Base-by-base conservation (phyloP, 768 basidiomycete genomes). In the Xerocomellus chrysenteron region DNA sequence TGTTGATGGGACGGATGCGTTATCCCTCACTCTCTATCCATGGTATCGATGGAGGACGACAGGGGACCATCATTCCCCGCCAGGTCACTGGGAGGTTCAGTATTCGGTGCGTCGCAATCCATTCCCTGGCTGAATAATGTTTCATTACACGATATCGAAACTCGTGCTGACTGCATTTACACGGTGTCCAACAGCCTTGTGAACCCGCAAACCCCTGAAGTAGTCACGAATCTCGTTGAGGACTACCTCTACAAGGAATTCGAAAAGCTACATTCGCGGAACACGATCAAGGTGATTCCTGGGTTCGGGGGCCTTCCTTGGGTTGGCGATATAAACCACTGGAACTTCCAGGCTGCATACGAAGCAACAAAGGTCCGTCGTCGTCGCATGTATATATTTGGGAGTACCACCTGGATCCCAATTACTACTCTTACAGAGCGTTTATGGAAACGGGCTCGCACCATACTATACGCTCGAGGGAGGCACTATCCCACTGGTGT, bases 281-380 rank as follows among this genome's bases (percentile, higher is more conserved):
- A 89, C 78, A 86, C 73, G 64, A 71, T 94, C 58, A 75, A 75
- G 26, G 68, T 94, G 28, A 85, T 88, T 72, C 73, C 75, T 47
- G 65, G 85, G 28, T 82, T 86, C 54, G 88, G 86, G 30, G 93
- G 92, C 13, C 87, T 86, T 71, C 91, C 94, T 16, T 96, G 93
- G 93, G 75, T 93, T 10, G 84, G 86, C 9, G 81, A 88, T 64
- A 74, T 80, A 59, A 81, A 87, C 61, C 91, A 94, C 73, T 94
- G 89, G 90, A 94, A 91, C 71, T 96, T 85, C 72, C 78, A 85
- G 59, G 94, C 94, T 5, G 94, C 90, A 1, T 84, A 82, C 65
- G 81, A 79, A 50, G 92, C 92, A 24, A 93, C 91, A 3, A 81
- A 85, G 79, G 85, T 84, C 46, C 47, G 63, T 39, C 19, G 8